These are phyloP conservation scores for Bretschneidera sinensis DNA, from an alignment of 345 rosid genomes.

Conservation along the genomic window DNA sequence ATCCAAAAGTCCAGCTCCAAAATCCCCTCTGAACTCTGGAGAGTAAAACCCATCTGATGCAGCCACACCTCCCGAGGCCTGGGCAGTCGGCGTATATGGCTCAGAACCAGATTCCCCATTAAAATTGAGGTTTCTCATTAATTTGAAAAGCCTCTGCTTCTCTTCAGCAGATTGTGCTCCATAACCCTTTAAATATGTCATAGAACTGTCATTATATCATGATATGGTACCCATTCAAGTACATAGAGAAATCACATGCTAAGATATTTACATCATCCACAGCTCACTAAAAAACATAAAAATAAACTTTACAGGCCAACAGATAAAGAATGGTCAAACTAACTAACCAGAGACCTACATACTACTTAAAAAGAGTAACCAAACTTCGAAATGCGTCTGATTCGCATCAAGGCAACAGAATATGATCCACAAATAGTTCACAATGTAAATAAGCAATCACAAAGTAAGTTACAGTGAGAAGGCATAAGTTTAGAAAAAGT, in stretches of 20 bases:
- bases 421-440: too few relatives aligned
- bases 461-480: neutral
- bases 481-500: neutral
- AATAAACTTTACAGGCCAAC: neutral
- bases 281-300: neutral
- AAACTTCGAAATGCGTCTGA: too few relatives aligned
- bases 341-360: neutral
- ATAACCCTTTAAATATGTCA: slow-evolving; percentile 57
- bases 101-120: slow-evolving; percentile 91
- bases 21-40: slow-evolving; percentile 91
- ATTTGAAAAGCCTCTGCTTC: slow-evolving; percentile 90
- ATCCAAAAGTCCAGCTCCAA: slow-evolving; percentile 97
- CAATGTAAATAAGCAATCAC: too few relatives aligned
- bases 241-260: neutral
- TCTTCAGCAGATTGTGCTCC: slow-evolving; percentile 98
- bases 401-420: too few relatives aligned
- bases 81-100: slow-evolving; percentile 61
- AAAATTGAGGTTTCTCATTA: slow-evolving; percentile 93
- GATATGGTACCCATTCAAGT: neutral
- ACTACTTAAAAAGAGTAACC: neutral
- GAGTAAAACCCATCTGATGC: slow-evolving; percentile 83
- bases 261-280: neutral
- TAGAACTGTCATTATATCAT: slow-evolving; percentile 7
- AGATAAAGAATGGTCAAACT: neutral
- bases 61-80: slow-evolving; percentile 49